Evolutionary conservation across 2,329 filamentous ascomycete genomes (phyloP).

Genomic region (Ciborinia camelliae): DNA sequence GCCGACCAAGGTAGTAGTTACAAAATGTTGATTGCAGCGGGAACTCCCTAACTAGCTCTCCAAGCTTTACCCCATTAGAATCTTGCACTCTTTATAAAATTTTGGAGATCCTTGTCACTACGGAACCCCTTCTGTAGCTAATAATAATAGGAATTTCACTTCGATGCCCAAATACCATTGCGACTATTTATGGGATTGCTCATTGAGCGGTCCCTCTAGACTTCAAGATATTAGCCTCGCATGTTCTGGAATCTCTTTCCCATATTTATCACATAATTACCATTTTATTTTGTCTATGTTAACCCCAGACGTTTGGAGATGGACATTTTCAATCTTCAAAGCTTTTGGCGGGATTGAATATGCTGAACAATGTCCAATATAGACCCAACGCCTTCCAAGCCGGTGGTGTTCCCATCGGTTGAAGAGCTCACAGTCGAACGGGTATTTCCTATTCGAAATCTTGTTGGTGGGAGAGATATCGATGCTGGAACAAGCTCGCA

Average conservation of each 20-base stretch:
- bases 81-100: neutral
- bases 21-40: too few species aligned
- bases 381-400: slow-evolving; percentile 18
- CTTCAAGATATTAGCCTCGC: neutral
- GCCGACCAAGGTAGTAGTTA: too few species aligned
- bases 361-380: slow-evolving; percentile 19
- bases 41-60: too few species aligned
- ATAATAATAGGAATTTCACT: neutral
- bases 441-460: slow-evolving; percentile 31
- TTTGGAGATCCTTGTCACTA: neutral
- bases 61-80: neutral
- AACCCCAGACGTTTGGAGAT: slow-evolving; percentile 2
- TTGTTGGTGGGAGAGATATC: slow-evolving; percentile 18
- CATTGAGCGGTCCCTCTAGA: neutral
- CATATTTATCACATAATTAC: neutral
- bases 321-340: neutral
- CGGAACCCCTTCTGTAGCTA: neutral
- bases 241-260: neutral
- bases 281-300: neutral
- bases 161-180: slow-evolving; percentile 6
- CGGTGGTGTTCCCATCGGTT: slow-evolving; percentile 24
- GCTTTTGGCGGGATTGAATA: slow-evolving; percentile 1
- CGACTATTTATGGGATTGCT: slow-evolving; percentile 1
- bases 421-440: slow-evolving; percentile 28
- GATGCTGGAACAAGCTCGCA: neutral